These are phyloP conservation scores for Galerina sulciceps DNA, from an alignment of 768 basidiomycete species.

Conservation along the genomic window DNA sequence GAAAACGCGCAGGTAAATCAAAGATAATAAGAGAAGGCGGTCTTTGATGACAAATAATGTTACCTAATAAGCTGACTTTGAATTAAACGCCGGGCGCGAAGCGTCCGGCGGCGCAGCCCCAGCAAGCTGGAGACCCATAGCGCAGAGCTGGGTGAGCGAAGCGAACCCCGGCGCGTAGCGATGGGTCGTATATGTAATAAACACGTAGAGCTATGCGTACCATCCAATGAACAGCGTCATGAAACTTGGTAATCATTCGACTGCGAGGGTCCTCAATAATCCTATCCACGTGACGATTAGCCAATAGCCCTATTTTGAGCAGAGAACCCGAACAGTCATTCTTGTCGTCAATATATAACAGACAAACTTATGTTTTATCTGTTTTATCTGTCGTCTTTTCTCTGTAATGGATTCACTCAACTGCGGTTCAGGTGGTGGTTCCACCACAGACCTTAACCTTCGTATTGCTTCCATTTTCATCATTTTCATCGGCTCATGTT, in stretches of 20 bases:
- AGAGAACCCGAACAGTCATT: constrained; percentile 40
- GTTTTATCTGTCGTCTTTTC: constrained; percentile 12
- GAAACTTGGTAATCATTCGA: constrained; percentile 16
- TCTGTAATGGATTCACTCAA: constrained; percentile 22
- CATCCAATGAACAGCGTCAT: too few species aligned
- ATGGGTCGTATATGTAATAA: too few species aligned
- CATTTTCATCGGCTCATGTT: constrained; percentile 61
- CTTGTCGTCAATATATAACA: constrained; percentile 20
- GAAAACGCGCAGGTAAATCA: too few species aligned
- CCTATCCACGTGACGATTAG: constrained; percentile 17
- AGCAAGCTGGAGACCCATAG: too few species aligned
- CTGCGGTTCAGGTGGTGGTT: constrained; percentile 60
- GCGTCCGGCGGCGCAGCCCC: too few species aligned
- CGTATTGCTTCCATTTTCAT: constrained; percentile 79
- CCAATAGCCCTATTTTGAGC: constrained; percentile 10
- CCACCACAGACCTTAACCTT: constrained; percentile 49
- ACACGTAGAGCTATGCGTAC: too few species aligned
- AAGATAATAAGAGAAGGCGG: too few species aligned
- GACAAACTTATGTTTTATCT: constrained; percentile 7
- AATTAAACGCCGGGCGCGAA: too few species aligned
- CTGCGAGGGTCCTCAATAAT: constrained; percentile 33
- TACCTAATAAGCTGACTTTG: too few species aligned
- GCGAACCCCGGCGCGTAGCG: too few species aligned
- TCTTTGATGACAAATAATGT: too few species aligned
- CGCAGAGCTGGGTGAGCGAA: too few species aligned